Evolutionary conservation across 2,329 filamentous ascomycete genomes (phyloP).

Genomic region (Ophiostoma ips): DNA sequence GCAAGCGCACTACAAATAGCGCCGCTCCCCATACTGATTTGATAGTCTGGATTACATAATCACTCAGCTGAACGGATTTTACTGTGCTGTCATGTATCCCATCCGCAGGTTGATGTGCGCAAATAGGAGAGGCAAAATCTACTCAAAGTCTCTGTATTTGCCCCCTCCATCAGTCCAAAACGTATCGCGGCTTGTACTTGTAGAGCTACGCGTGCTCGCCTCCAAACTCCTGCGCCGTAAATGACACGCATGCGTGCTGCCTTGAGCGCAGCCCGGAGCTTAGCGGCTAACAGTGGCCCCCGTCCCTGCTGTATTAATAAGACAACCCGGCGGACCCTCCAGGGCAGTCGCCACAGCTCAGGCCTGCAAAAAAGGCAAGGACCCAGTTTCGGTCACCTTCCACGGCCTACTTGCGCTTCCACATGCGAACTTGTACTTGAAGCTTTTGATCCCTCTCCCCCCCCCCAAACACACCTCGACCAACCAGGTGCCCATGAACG

Average conservation of each 20-base stretch:
- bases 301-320: constrained; percentile 12
- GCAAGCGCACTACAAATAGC: too few relatives aligned
- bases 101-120: too few relatives aligned
- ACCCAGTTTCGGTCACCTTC: constrained; percentile 9
- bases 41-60: too few relatives aligned
- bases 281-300: constrained; percentile 4
- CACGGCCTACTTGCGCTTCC: constrained; percentile 6
- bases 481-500: neutral
- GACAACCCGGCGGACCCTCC: constrained; percentile 11
- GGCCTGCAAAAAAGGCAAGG: constrained; percentile 5
- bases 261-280: constrained; percentile 3
- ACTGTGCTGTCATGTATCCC: too few relatives aligned
- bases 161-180: too few relatives aligned
- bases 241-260: neutral
- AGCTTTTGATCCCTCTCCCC: neutral
- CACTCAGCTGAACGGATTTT: too few relatives aligned
- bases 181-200: too few relatives aligned
- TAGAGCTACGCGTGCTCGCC: too few relatives aligned
- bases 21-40: too few relatives aligned
- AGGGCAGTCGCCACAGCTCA: constrained; percentile 4
- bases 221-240: too few relatives aligned
- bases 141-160: too few relatives aligned
- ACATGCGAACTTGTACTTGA: neutral
- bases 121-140: too few relatives aligned
- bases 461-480: neutral